These are phyloP conservation scores for Colletotrichum lindemuthianum DNA, from an alignment of 2,329 filamentous ascomycete species.

Conservation along the genomic window DNA sequence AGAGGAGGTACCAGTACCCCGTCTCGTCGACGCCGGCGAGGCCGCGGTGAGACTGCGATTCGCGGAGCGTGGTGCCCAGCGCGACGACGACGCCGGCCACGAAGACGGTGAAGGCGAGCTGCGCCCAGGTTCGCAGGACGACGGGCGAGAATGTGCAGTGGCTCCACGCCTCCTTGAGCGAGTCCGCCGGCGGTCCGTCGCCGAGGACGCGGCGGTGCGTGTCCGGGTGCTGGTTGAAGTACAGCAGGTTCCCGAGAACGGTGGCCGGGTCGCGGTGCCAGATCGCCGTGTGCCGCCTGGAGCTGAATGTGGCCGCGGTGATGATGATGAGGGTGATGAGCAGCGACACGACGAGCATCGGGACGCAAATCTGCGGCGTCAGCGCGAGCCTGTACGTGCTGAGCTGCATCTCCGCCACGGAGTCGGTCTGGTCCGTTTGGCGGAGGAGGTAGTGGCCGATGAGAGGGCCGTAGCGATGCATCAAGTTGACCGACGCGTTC, in stretches of 20 bases:
- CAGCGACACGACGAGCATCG: neutral
- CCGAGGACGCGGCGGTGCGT: neutral
- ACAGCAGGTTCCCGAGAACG: constrained; percentile 17
- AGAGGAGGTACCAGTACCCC: constrained; percentile 16
- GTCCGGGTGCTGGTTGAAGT: neutral
- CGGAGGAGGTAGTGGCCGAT: constrained; percentile 17
- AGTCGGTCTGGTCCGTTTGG: neutral
- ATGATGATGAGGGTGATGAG: neutral
- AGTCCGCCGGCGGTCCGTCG: neutral
- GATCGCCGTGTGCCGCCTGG: neutral
- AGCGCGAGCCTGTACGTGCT: constrained; percentile 2
- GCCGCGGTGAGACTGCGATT: neutral
- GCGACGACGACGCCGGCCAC: constrained; percentile 4
- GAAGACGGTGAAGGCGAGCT: neutral
- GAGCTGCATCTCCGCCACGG: neutral
- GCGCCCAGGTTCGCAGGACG: constrained; percentile 7
- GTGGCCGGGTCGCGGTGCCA: constrained; percentile 23
- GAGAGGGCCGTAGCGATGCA: neutral
- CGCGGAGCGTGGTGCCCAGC: constrained; percentile 1
- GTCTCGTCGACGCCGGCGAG: constrained; percentile 14
- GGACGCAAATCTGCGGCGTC: constrained; percentile 12
- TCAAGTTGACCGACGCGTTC: neutral
- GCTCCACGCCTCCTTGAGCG: constrained; percentile 4
- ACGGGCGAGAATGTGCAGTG: constrained; percentile 6
- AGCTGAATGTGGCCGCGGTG: neutral